Evolutionary conservation across 495 filamentous ascomycete species (phyloP).

Genomic region (Trichoderma reesei): DNA sequence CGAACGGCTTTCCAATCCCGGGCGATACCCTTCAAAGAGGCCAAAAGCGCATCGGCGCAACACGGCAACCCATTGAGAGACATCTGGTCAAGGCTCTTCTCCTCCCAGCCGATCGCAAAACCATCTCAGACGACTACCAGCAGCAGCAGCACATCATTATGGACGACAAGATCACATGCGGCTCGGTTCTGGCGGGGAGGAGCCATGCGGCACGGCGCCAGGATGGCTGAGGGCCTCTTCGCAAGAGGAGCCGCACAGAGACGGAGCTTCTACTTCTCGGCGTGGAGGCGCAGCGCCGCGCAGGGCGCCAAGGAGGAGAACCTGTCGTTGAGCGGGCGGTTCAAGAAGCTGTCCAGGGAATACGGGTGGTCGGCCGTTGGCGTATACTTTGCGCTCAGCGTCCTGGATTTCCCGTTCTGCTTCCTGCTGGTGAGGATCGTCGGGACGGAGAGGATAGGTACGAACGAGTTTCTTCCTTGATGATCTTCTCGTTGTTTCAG

Average conservation of each 20-base stretch:
- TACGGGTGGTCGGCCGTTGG: constrained; percentile 94
- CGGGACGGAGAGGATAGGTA: constrained; percentile 76
- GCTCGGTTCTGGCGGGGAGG: neutral
- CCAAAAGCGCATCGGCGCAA: neutral
- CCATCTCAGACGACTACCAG: neutral
- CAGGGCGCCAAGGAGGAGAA: constrained; percentile 29
- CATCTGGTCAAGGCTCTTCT: neutral
- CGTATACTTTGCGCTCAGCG: constrained; percentile 73
- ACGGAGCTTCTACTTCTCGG: constrained; percentile 7
- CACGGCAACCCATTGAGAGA: neutral
- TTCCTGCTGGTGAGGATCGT: constrained; percentile 75
- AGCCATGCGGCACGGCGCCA: neutral
- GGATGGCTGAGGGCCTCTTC: neutral
- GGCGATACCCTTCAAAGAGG: neutral
- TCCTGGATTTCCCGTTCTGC: constrained; percentile 90
- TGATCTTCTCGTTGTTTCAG: neutral
- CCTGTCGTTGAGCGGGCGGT: constrained; percentile 52
- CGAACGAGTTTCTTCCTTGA: constrained; percentile 12
- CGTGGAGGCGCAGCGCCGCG: constrained; percentile 4
- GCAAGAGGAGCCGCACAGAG: neutral
- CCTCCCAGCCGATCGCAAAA: neutral
- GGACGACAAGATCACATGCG: neutral
- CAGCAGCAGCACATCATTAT: neutral
- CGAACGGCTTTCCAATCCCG: neutral
- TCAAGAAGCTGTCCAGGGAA: constrained; percentile 79